phyloP scores from a whole-genome alignment of 78 protist species.

The Dictyostelium capitatum region DNA sequence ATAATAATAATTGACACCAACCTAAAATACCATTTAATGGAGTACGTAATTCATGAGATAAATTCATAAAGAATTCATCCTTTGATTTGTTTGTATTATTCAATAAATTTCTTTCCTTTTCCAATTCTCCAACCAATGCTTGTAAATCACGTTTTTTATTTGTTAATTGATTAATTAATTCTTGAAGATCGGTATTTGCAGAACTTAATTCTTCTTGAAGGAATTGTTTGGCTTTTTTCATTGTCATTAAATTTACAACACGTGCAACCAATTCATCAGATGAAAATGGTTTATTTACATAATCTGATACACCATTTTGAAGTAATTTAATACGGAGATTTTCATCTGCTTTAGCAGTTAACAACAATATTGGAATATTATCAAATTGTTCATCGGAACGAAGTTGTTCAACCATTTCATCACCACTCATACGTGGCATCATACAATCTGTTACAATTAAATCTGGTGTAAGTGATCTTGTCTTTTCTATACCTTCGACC shows the following conservation, averaged over 20 bases:
- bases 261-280: slow-evolving; percentile 70
- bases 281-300: slow-evolving; percentile 79
- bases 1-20: slow-evolving; percentile 53
- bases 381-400: slow-evolving; percentile 38
- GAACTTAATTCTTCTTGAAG: slow-evolving; percentile 61
- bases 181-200: slow-evolving; percentile 38
- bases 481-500: slow-evolving; percentile 64
- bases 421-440: slow-evolving; percentile 86
- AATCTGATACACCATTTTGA: slow-evolving; percentile 72
- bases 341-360: slow-evolving; percentile 86
- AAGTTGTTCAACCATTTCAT: slow-evolving; percentile 64
- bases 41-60: slow-evolving; percentile 78
- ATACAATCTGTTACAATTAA: slow-evolving; percentile 83
- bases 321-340: slow-evolving; percentile 49
- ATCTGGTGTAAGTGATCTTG: slow-evolving; percentile 42
- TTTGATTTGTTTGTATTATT: slow-evolving; percentile 53
- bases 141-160: slow-evolving; percentile 54
- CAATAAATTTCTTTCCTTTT: slow-evolving; percentile 43
- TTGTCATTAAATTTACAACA: slow-evolving; percentile 26
- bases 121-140: slow-evolving; percentile 38
- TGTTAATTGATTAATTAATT: slow-evolving; percentile 48
- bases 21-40: slow-evolving; percentile 74
- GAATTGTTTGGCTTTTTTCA: slow-evolving; percentile 71
- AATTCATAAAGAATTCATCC: slow-evolving; percentile 75
- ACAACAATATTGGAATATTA: slow-evolving; percentile 56